Conservation (phyloP, 441 rosid species). For the Codiaeum variegatum region DNA sequence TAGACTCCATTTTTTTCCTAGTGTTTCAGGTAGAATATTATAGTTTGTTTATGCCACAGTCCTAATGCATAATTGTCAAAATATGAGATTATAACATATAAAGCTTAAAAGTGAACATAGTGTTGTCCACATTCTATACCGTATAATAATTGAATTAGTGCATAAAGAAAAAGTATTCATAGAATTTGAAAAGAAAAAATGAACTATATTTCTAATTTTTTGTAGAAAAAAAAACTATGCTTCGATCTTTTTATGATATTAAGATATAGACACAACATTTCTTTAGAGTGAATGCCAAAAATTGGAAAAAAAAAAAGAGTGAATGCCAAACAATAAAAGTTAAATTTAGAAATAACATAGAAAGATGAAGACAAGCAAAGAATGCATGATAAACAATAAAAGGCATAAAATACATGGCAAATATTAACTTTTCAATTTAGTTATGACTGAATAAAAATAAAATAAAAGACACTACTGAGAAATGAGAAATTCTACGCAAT, state of each 20-base stretch:
- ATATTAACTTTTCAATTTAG: background rate
- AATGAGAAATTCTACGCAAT: background rate
- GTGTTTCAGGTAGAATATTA: constrained; percentile 91
- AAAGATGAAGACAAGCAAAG: background rate
- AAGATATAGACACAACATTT: background rate
- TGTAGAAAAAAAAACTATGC: background rate
- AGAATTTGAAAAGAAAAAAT: too few relatives aligned
- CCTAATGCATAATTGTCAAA: constrained; percentile 34
- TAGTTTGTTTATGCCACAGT: constrained; percentile 97
- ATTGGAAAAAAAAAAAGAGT: too few relatives aligned
- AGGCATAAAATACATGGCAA: background rate
- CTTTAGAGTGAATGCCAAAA: background rate
- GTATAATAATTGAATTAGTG: background rate
- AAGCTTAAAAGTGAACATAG: constrained; percentile 6
- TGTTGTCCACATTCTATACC: background rate
- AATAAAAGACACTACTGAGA: background rate
- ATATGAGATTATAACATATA: constrained; percentile 8
- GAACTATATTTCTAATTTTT: too few relatives aligned
- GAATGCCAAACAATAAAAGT: background rate
- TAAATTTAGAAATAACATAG: background rate
- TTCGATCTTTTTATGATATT: background rate
- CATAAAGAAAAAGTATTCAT: background rate
- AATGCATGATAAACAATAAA: constrained; percentile 15
- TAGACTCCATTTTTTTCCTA: constrained; percentile 98
- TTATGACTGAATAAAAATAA: background rate